Percentiles rank a stretch among this genome's conserved stretches.
Conservation (phyloP, 2,329 filamentous ascomycete genomes). For the Phaeosphaeriaceae sp. region DNA sequence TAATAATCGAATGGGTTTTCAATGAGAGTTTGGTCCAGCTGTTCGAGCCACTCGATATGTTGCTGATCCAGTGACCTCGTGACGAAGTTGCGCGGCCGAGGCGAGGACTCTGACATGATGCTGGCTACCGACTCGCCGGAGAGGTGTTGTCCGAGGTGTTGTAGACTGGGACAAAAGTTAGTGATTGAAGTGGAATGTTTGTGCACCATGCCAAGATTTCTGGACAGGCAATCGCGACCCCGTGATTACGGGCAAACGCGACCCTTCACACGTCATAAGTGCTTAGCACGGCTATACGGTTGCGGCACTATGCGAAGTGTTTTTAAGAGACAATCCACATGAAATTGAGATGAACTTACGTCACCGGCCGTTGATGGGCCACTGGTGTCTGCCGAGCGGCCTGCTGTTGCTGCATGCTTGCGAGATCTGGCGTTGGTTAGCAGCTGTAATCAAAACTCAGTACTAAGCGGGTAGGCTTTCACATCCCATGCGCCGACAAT, state of each 20-base stretch:
- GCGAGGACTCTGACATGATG: slow-evolving; percentile 57
- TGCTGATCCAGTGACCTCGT: slow-evolving; percentile 52
- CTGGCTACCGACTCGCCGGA: slow-evolving; percentile 55
- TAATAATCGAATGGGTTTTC: slow-evolving; percentile 59
- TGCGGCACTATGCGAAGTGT: neutral
- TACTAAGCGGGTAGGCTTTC: neutral
- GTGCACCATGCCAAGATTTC: slow-evolving; percentile 15
- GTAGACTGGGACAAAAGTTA: slow-evolving; percentile 22
- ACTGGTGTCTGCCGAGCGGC: slow-evolving; percentile 46
- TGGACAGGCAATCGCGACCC: slow-evolving; percentile 25
- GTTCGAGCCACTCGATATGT: slow-evolving; percentile 53
- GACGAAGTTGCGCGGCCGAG: slow-evolving; percentile 52
- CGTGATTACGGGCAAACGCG: slow-evolving; percentile 24
- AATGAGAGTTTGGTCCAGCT: slow-evolving; percentile 51
- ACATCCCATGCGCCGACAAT: neutral
- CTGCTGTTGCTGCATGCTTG: slow-evolving; percentile 57
- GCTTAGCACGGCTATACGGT: neutral
- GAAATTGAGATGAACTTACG: slow-evolving; percentile 29
- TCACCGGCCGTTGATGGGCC: slow-evolving; percentile 44
- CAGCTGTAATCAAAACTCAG: neutral
- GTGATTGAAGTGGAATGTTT: slow-evolving; percentile 12
- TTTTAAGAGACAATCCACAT: neutral
- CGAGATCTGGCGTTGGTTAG: slow-evolving; percentile 48
- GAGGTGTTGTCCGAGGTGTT: slow-evolving; percentile 45
- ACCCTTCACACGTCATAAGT: slow-evolving; percentile 11